Base-by-base conservation (phyloP, 176 grass and related monocot species). In the Metroxylon sagu region DNA sequence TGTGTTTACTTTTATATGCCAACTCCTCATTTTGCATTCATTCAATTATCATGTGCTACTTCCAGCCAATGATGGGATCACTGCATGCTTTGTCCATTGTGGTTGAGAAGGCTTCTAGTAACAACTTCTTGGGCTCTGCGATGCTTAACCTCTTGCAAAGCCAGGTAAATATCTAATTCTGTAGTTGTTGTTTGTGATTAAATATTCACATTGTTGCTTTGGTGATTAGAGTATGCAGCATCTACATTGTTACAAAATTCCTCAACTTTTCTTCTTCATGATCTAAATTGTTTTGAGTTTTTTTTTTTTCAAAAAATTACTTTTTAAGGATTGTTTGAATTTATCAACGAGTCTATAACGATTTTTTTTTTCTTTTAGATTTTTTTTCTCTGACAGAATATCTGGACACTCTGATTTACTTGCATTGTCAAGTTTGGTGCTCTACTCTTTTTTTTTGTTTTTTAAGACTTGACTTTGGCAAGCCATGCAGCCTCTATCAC, bases 101-200 rank as follows among this genome's bases (percentile, higher is more conserved):
- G 35, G 88, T 88, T 26, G 81, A 92, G 76, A 98, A 92, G 69
- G 76, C 76, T 70, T 85, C 77, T 18, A 80, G 76, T 52, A 85
- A 83, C 54, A 88, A 88, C 55, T 79, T 78, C 4, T 78, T 63
- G 71, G 93, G 87, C 64, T 87, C 81, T 18, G 82, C 87, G 3
- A 92, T 87, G 55, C 93, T 98, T 77, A 98, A 98, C 83, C 76
- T 98, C 59, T 82, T 92, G 63, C 84, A 92, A 70, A 88, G 87
- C 55, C 84, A 98, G 80, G 87, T 98, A 74, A 59, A 60, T 43
- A 55, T 54, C 43, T 48, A 30, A 6, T 31, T 60, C 72, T 30
- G 16, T 49, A 65, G 25, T 25, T 14, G 10, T 25, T 16, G 5
- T 28, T 62, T 43, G 14, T 6, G 35, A 43, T 43, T 43, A 10